Percentiles rank a stretch among this genome's conserved stretches.
phyloP scores from a whole-genome alignment of 768 basidiomycete genomes.

The Boletellus sp. region DNA sequence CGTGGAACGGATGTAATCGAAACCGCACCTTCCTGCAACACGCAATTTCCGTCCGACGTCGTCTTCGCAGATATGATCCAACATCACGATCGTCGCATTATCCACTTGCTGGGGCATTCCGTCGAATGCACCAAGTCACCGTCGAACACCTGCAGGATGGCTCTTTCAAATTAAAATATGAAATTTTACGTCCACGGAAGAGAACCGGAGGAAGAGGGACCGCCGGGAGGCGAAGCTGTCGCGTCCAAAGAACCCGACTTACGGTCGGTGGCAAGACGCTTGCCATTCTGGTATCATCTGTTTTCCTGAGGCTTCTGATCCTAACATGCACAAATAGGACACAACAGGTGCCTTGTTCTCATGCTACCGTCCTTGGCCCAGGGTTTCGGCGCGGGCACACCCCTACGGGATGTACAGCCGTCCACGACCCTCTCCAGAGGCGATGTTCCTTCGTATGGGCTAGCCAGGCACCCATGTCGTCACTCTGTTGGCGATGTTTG shows the following conservation, averaged over 20 bases:
- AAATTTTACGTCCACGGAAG: background rate
- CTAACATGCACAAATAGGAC: constrained; percentile 25
- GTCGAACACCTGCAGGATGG: background rate
- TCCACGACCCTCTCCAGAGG: background rate
- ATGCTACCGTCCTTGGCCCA: background rate
- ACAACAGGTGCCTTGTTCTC: constrained; percentile 4
- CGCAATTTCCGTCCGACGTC: constrained; percentile 52
- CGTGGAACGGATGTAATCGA: constrained; percentile 13
- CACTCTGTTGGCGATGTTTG: constrained; percentile 9
- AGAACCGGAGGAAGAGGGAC: background rate
- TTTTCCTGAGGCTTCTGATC: constrained; percentile 27
- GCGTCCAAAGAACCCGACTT: background rate
- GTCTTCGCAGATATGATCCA: constrained; percentile 38
- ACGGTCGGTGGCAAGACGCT: constrained; percentile 2
- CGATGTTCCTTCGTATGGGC: background rate
- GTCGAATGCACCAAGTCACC: background rate
- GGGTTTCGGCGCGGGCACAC: background rate
- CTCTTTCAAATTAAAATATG: background rate
- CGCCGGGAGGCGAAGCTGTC: background rate
- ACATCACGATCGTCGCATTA: constrained; percentile 41
- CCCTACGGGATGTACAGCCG: background rate
- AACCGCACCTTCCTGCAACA: constrained; percentile 54
- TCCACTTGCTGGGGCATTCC: constrained; percentile 50
- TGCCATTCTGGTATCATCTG: constrained; percentile 16
- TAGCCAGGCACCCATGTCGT: constrained; percentile 18